Conservation (phyloP, 192 early-diverging fungal genomes). For the Backusella sp. region DNA sequence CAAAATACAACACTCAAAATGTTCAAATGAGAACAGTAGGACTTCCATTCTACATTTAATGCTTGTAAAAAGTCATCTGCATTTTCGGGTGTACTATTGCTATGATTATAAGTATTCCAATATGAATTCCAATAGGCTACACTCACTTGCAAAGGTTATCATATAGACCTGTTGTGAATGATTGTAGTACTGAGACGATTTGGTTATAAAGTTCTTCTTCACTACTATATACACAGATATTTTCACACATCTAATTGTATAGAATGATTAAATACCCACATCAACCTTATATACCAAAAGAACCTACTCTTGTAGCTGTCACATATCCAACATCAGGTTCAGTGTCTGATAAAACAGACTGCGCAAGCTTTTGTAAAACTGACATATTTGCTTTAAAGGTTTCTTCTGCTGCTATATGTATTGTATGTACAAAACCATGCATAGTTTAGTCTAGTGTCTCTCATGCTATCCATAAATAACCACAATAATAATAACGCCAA, state of each 20-base stretch:
- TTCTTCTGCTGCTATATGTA: neutral
- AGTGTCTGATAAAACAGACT: neutral
- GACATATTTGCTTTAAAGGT: neutral
- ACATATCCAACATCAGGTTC: neutral
- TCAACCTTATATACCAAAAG: neutral
- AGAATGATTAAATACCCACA: neutral
- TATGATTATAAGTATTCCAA: neutral
- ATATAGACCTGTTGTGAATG: neutral
- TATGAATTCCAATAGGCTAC: neutral
- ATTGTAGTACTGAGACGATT: neutral
- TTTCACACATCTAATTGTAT: neutral
- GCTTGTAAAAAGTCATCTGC: neutral
- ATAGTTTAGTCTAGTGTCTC: neutral
- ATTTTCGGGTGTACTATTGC: neutral
- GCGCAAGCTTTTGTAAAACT: neutral
- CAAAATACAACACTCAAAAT: conserved; percentile 16
- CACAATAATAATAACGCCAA: neutral
- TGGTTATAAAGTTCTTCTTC: neutral
- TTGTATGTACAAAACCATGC: neutral
- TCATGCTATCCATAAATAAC: neutral
- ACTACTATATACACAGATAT: neutral
- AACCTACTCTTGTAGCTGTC: neutral
- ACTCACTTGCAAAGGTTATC: neutral
- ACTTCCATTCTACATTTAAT: conserved; percentile 11
- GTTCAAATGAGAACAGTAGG: neutral